Evolutionary conservation across 352 stramenopile genomes (phyloP), one percentile per base, ranked within the genome.

Genomic region (Hyaloperonospora arabidopsidis): DNA sequence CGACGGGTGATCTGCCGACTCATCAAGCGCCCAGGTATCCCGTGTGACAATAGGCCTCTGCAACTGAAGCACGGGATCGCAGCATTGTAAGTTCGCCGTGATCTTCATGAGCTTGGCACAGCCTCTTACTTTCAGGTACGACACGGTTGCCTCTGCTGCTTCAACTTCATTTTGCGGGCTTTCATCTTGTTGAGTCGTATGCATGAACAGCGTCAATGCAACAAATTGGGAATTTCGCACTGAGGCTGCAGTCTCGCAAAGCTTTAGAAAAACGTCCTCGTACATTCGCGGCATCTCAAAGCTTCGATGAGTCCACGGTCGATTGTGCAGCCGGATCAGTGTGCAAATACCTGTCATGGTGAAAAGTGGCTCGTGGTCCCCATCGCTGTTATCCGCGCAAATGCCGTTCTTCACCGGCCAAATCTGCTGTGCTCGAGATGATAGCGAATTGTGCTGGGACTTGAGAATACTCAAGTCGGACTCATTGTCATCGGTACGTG

Each of bases 81-180:
- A 92, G 57, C 77, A 84, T n/a, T 57, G 68, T 62, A 89, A 53
- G 40, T 79, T 87, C 10, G 63, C 51, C 6, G 79, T 68, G 18
- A 82, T 70, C 48, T 78, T 72, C 36, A 81, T 67, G 12, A 92
- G 66, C 47, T 79, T 84, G 22, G 67, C 56, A 25, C 56, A 67
- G 13, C 63, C 63, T 18, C 58, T 54, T 2, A 69, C 71, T 32
- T 86, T 84, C 22, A 92, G 57, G 41, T 72, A 89, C 52, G 78
- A 62, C 6, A 59, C 43, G 3, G 50, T 54, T 1, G 46, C 36
- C 17, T 52, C 48, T 22, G 28, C 53, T 14, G 45, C 47, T 21
- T 76, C 65, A n/a, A 45, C 39, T 36, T 57, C 47, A 38, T 59
- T 23, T 28, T 54, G 45, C 38, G 49, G 45, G 15, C 29, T 49